Evolutionary conservation across 2,329 filamentous ascomycete genomes (phyloP).

Genomic region (Blastomyces emzantsi): DNA sequence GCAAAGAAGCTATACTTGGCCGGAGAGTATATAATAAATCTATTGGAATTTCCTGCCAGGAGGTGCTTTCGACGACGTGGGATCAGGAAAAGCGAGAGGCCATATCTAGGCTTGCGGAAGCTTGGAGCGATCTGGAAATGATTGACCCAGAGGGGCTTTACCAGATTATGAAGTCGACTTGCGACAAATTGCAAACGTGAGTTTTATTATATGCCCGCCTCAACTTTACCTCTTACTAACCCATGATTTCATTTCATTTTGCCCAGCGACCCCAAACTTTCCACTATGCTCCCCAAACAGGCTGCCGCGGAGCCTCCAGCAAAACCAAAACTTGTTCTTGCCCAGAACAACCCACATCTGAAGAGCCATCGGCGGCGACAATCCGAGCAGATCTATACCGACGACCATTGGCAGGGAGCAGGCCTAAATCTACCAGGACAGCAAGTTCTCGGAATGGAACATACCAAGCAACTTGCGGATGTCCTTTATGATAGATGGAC

Average conservation of each 20-base stretch:
- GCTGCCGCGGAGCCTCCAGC: slow-evolving; percentile 37
- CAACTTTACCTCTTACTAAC: not conserved
- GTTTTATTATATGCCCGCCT: slow-evolving; percentile 12
- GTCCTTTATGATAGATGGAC: slow-evolving; percentile 87
- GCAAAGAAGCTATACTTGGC: slow-evolving; percentile 76
- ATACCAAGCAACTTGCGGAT: slow-evolving; percentile 79
- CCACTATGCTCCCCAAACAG: slow-evolving; percentile 19
- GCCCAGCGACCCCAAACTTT: slow-evolving; percentile 25
- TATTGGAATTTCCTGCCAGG: slow-evolving; percentile 72
- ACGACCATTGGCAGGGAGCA: slow-evolving; percentile 30
- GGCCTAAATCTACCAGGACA: slow-evolving; percentile 47
- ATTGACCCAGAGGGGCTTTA: slow-evolving; percentile 87
- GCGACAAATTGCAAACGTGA: slow-evolving; percentile 56
- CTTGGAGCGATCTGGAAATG: slow-evolving; percentile 74
- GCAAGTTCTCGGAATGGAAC: slow-evolving; percentile 70
- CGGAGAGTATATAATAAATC: slow-evolving; percentile 72
- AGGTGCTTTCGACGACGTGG: slow-evolving; percentile 72
- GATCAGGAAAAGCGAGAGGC: slow-evolving; percentile 69
- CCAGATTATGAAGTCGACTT: slow-evolving; percentile 67
- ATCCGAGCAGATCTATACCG: slow-evolving; percentile 30
- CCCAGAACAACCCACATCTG: slow-evolving; percentile 75
- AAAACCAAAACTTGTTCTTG: slow-evolving; percentile 60
- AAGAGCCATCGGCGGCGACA: slow-evolving; percentile 66
- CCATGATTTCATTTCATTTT: not conserved
- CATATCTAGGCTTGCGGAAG: slow-evolving; percentile 71